Evolutionary conservation across 495 filamentous ascomycete species (phyloP).

Genomic region (Penicillium riverlandense): DNA sequence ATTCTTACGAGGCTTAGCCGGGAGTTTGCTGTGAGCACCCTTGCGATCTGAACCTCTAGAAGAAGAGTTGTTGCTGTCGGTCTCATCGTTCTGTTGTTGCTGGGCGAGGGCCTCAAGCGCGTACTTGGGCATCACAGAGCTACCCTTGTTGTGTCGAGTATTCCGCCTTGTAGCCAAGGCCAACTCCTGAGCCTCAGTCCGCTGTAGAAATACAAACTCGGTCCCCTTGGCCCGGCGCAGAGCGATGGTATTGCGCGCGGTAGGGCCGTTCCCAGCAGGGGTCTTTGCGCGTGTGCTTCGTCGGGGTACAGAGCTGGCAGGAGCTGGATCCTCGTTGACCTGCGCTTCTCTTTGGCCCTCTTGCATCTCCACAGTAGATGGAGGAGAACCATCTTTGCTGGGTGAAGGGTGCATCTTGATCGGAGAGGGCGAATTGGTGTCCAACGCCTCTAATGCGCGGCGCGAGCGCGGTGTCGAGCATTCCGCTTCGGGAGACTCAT

Average conservation of each 20-base stretch:
- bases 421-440: slow-evolving; percentile 48
- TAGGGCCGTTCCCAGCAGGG: slow-evolving; percentile 16
- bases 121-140: slow-evolving; percentile 38
- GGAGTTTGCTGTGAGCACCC: neutral
- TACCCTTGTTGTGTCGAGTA: slow-evolving; percentile 52
- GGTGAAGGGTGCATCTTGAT: slow-evolving; percentile 30
- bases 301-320: slow-evolving; percentile 26
- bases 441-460: slow-evolving; percentile 43
- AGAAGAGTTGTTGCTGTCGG: slow-evolving; percentile 2
- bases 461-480: slow-evolving; percentile 35
- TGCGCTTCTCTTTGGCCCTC: slow-evolving; percentile 13
- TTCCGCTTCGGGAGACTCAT: slow-evolving; percentile 17
- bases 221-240: slow-evolving; percentile 49
- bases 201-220: slow-evolving; percentile 49
- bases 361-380: slow-evolving; percentile 3
- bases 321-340: slow-evolving; percentile 11
- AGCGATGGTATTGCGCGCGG: slow-evolving; percentile 42
- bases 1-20: slow-evolving; percentile 15
- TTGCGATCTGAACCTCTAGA: slow-evolving; percentile 1
- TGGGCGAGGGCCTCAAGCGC: slow-evolving; percentile 36
- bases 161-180: slow-evolving; percentile 47
- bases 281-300: slow-evolving; percentile 37
- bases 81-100: slow-evolving; percentile 2
- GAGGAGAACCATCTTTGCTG: slow-evolving; percentile 14
- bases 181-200: slow-evolving; percentile 51